Base-by-base conservation (phyloP, 345 rosid species). In the Melaleuca quinquenervia region DNA sequence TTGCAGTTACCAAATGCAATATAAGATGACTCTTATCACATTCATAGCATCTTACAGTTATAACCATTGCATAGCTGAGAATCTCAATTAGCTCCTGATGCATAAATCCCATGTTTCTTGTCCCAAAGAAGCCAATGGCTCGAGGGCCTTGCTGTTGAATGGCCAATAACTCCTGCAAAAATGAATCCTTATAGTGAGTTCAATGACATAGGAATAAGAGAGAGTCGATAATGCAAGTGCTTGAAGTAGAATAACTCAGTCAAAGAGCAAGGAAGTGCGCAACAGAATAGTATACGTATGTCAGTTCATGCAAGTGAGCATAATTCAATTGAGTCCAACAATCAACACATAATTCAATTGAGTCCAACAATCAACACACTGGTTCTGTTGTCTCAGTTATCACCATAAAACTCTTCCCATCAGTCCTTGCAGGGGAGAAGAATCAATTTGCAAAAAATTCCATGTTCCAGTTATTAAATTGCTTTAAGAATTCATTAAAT, bases 121-220 rank as follows among this genome's bases (percentile, higher is more conserved):
- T 96, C 53, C 99, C 99, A 86, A 97, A 97, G 89, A 97, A 97
- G 84, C 99, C 98, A 88, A 97, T 97, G 76, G 95, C 85, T 91
- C 99, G 92, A 84, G 99, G 99, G 85, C 99, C 98, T 92, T 97
- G 99, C 88, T 97, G 98, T 87, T 97, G 99, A 90, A 97, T 97
- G 83, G 99, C 99, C 90, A 97, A 88, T 86, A 97, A 88, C 88
- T 97, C 99, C 99, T 97, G 93, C 92, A 92, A 50, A 87, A n/a
- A 87, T 55, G 54, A 26, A 54, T 18, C 51, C 48, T 16, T 80
- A 58, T 29, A 83, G 11, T 51, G n/a, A 36, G 80, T 70, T 70
- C 80, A 70, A 70, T 18, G 36, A 70, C 22, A 70, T 70, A 70
- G 48, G 10, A 70, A 70, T 70, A 70, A 21, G 41, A 60, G 78